These are phyloP conservation scores for Lentinula raphanica DNA, from an alignment of 768 basidiomycete genomes.

Conservation along the genomic window DNA sequence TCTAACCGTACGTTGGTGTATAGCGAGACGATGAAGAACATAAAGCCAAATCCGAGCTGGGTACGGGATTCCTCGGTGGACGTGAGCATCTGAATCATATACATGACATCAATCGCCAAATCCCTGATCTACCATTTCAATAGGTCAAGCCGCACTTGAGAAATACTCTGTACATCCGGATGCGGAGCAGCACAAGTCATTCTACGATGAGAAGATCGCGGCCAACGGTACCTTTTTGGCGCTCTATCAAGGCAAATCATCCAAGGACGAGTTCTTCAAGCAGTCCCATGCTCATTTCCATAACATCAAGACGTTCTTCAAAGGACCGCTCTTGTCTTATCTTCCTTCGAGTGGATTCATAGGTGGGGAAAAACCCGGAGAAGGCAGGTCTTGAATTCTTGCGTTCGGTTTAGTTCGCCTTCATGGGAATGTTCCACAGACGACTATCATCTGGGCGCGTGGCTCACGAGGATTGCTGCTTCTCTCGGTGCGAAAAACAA, in stretches of 20 bases:
- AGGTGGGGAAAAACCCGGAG: constrained; percentile 40
- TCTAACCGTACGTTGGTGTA: background rate
- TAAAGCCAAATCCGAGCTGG: constrained; percentile 15
- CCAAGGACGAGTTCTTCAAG: constrained; percentile 35
- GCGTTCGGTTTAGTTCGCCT: background rate
- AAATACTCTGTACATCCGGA: constrained; percentile 28
- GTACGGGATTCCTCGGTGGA: constrained; percentile 28
- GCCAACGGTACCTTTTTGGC: constrained; percentile 35
- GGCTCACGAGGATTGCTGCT: constrained; percentile 43
- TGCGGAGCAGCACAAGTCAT: constrained; percentile 31
- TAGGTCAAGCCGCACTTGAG: constrained; percentile 40
- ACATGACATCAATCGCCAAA: background rate
- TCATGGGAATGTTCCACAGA: constrained; percentile 10
- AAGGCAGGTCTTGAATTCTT: constrained; percentile 19
- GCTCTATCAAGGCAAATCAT: constrained; percentile 34
- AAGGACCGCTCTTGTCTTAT: constrained; percentile 32
- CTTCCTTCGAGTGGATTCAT: constrained; percentile 43
- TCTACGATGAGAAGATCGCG: constrained; percentile 39
- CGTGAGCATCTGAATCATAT: constrained; percentile 27
- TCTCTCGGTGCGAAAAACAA: constrained; percentile 30
- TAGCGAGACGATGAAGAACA: constrained; percentile 2
- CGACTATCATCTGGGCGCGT: constrained; percentile 51
- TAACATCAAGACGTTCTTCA: constrained; percentile 29
- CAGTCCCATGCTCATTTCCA: constrained; percentile 34
- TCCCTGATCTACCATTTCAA: background rate